These are phyloP conservation scores for Zygoascus hellenicus DNA, from an alignment of 1,139 yeast genomes.

Conservation along the genomic window DNA sequence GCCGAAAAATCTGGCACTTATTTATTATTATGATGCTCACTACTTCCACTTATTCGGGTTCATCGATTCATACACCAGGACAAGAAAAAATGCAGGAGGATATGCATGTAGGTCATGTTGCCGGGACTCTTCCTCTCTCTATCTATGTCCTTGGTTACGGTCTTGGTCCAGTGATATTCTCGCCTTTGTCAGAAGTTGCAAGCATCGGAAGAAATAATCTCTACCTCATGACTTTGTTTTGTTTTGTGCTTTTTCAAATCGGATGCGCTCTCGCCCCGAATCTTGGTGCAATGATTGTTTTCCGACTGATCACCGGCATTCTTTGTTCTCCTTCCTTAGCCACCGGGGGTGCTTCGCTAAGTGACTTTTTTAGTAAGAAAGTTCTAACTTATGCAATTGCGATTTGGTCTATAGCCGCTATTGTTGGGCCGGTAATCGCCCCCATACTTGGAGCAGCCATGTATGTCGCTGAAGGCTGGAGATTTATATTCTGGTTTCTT, in stretches of 20 bases:
- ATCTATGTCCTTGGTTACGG: constrained; percentile 56
- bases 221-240: constrained; percentile 48
- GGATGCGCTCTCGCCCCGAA: constrained; percentile 44
- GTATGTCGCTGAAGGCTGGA: constrained; percentile 33
- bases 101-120: constrained; percentile 41
- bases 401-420: constrained; percentile 49
- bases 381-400: constrained; percentile 31
- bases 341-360: constrained; percentile 79
- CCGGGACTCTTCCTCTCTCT: constrained; percentile 47
- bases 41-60: constrained; percentile 51
- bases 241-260: constrained; percentile 55
- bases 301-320: constrained; percentile 75
- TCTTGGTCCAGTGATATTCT: constrained; percentile 48
- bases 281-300: constrained; percentile 45
- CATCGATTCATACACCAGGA: constrained; percentile 59
- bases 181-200: constrained; percentile 51
- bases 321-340: constrained; percentile 82
- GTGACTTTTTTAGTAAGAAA: constrained; percentile 42
- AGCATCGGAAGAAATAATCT: constrained; percentile 49
- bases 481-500: constrained; percentile 45
- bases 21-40: constrained; percentile 44
- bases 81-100: constrained; percentile 39
- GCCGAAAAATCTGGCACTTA: constrained; percentile 38
- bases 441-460: constrained; percentile 63
- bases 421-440: constrained; percentile 58